Percentiles rank a stretch among this genome's conserved stretches.
These are phyloP conservation scores for Dalbergia cochinchinensis DNA, from an alignment of 306 rosid genomes.

Conservation along the genomic window DNA sequence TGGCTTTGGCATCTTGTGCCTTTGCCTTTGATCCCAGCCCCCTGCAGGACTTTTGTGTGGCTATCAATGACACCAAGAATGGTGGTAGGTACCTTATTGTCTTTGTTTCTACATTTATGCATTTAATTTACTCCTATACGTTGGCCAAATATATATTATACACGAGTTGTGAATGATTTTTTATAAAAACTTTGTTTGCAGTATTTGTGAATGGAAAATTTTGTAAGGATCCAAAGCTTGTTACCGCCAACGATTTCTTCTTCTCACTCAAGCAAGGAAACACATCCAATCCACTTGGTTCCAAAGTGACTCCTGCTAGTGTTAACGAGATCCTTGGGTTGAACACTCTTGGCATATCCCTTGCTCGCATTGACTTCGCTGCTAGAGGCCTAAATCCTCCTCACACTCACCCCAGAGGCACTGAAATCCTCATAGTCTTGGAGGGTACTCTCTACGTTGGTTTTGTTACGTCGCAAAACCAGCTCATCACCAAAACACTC, in stretches of 20 bases:
- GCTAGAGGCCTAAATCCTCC: constrained; percentile 27
- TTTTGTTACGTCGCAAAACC: constrained; percentile 43
- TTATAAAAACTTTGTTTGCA: not conserved
- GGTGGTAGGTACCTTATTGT: constrained; percentile 12
- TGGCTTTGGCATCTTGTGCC: constrained; percentile 37
- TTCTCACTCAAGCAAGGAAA: constrained; percentile 21
- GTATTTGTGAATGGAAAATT: constrained; percentile 55
- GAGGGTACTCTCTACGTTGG: constrained; percentile 52
- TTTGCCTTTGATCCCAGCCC: constrained; percentile 52
- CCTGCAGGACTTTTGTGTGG: constrained; percentile 46
- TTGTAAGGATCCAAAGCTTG: constrained; percentile 49
- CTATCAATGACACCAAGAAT: constrained; percentile 35
- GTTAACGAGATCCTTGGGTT: constrained; percentile 25
- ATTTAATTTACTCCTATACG: no score
- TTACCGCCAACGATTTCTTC: constrained; percentile 40
- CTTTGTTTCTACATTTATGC: no score
- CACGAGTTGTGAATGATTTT: not conserved
- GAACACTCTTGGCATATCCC: constrained; percentile 39
- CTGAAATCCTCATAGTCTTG: constrained; percentile 38
- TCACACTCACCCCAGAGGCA: constrained; percentile 27
- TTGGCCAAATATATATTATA: not conserved
- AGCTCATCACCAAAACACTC: constrained; percentile 32
- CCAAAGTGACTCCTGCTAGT: not conserved
- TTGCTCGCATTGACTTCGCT: constrained; percentile 39
- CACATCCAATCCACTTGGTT: constrained; percentile 34